Base-by-base conservation (phyloP, 2,329 filamentous ascomycete genomes). In the Macrophomina phaseolina region DNA sequence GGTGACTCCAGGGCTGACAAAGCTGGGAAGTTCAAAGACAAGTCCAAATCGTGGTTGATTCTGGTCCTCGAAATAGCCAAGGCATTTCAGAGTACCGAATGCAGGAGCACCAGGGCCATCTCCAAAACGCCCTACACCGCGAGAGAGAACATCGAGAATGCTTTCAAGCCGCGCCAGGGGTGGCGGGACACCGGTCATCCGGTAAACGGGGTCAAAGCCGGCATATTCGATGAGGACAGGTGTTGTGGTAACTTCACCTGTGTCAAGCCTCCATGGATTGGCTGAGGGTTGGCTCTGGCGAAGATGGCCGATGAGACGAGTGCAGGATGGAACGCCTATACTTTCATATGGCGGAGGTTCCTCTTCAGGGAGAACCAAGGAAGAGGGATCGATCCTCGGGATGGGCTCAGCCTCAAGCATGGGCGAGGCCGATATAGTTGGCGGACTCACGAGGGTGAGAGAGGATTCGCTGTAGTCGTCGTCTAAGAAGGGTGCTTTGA, bases 41-140 rank as follows among this genome's bases (percentile, higher is more conserved):
- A 94, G 82, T 5, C 91, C 91, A 64, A 93, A 86, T 9, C 91
- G 85, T 0, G 82, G 81, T 65, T 91, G 89, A 64, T 87, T 85
- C 64, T 90, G 83, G 71, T 94, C 91, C 74, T 94, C 91, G 71
- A 92, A 93, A 73, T 92, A 94, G 73, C 69, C 91, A 83, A 74
- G 77, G 71, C 85, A 89, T 82, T 85, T 91, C 1, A 89, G 84
- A 30, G 80, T 81, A 3, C 76, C 77, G 62, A 75, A 72, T 42
- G 76, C 75, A 4, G 75, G 71, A 52, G 78, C 75, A 53, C 78
- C 73, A 53, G 70, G 73, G 51, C 73, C 70, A 11, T 78, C 66
- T 40, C 58, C 65, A 28, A 67, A 67, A 11, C 58, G 65, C n/a
- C 56, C 65, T 16, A 63, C 40, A 5, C 65, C 56, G 6, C 36